Conservation (phyloP, 345 rosid species). For the Mangifera indica region DNA sequence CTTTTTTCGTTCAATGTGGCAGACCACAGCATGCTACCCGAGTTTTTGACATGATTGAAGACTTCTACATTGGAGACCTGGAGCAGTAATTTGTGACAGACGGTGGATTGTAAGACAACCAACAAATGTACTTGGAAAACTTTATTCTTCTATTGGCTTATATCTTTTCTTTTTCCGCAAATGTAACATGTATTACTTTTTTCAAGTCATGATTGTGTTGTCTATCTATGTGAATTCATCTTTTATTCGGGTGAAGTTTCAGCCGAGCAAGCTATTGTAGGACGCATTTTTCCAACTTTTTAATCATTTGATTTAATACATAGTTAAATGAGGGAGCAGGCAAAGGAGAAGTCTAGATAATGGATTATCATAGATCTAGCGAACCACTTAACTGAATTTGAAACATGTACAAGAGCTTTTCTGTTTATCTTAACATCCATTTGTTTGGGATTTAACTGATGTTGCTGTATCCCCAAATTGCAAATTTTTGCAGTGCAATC, state of each 20-base stretch:
- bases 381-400: too few species aligned
- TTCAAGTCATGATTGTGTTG: too few species aligned
- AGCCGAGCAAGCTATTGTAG: background rate
- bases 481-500: background rate
- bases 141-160: background rate
- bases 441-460: too few species aligned
- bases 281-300: background rate
- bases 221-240: too few species aligned
- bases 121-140: background rate
- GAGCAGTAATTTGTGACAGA: conserved; percentile 21
- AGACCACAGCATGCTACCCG: conserved; percentile 86
- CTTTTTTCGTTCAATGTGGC: conserved; percentile 5
- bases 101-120: background rate
- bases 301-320: background rate
- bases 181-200: too few species aligned
- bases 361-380: too few species aligned
- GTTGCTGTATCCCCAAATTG: background rate
- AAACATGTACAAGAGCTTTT: too few species aligned
- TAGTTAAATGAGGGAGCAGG: too few species aligned
- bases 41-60: conserved; percentile 80
- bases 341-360: too few species aligned
- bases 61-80: conserved; percentile 72
- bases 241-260: background rate
- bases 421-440: too few species aligned
- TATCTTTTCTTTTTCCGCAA: background rate